Conservation (phyloP, 1,284 basidiomycete genomes). For the Cystobasidiaceae sp. region DNA sequence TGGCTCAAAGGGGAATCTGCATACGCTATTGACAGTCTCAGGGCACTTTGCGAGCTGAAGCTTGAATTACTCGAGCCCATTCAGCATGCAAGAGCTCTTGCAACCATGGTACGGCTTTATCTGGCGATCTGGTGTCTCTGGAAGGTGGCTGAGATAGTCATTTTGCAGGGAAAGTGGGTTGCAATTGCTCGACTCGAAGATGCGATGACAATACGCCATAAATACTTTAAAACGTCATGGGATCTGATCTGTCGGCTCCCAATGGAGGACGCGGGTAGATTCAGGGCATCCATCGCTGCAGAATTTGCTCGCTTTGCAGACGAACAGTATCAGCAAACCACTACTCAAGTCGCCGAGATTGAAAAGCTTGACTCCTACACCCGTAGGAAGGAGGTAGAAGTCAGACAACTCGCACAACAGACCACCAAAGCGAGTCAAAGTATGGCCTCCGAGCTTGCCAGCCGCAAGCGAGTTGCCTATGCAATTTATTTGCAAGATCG, state of each 20-base stretch:
- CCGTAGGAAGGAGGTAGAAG: conserved; percentile 38
- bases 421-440: conserved; percentile 46
- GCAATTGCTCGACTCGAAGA: conserved; percentile 78
- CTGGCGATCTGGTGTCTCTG: no score
- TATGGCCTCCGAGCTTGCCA: background rate
- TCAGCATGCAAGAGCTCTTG: no score
- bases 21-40: conserved; percentile 71
- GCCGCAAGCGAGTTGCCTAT: conserved; percentile 12
- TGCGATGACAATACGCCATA: conserved; percentile 64
- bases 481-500: conserved; percentile 55
- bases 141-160: no score
- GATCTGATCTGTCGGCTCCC: conserved; percentile 29
- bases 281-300: conserved; percentile 49
- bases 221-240: conserved; percentile 66
- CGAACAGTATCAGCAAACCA: conserved; percentile 63
- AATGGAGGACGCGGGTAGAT: background rate
- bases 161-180: conserved; percentile 84
- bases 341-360: conserved; percentile 38
- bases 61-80: no score
- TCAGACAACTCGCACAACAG: conserved; percentile 47
- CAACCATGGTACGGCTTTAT: no score
- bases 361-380: conserved; percentile 45
- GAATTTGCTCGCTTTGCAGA: conserved; percentile 83
- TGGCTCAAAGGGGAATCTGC: conserved; percentile 83
- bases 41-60: no score